Conservation (phyloP, 2,329 filamentous ascomycete genomes). For the Aspergillus persii region DNA sequence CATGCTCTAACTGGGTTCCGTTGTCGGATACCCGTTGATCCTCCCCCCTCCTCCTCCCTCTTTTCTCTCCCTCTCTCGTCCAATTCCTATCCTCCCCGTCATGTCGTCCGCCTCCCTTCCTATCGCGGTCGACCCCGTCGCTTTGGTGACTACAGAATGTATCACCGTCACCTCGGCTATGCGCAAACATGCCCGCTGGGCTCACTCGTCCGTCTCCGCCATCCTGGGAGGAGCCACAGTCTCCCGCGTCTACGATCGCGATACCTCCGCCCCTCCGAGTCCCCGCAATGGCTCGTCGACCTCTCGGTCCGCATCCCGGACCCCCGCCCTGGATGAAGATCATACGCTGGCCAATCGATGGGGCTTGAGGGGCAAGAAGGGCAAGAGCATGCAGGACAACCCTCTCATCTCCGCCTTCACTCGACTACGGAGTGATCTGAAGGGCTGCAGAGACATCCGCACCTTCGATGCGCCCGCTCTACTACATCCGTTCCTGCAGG, state of each 20-base stretch:
- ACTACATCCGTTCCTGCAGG: conserved; percentile 90
- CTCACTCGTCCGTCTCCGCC: conserved; percentile 91
- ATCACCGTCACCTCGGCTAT: conserved; percentile 98
- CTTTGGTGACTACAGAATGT: conserved; percentile 95
- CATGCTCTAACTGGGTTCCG: conserved; percentile 20
- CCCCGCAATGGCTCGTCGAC: conserved; percentile 27
- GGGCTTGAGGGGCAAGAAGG: conserved; percentile 91
- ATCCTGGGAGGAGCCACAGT: conserved; percentile 73
- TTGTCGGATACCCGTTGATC: conserved; percentile 12
- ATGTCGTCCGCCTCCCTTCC: conserved; percentile 52
- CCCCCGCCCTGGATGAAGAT: conserved; percentile 38
- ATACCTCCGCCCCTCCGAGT: conserved; percentile 39
- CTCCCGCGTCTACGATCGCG: conserved; percentile 47
- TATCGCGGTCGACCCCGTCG: conserved; percentile 85
- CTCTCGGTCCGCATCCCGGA: conserved; percentile 19
- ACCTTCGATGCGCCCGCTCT: conserved; percentile 85
- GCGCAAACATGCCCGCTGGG: conserved; percentile 94
- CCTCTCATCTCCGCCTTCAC: conserved; percentile 94
- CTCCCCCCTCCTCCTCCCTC: conserved; percentile 18
- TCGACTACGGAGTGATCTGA: conserved; percentile 80
- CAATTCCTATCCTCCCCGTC: conserved; percentile 21
- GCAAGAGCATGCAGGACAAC: conserved; percentile 96
- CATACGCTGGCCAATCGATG: conserved; percentile 72
- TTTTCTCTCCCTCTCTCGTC: conserved; percentile 18
- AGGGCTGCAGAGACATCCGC: conserved; percentile 84